Percentiles rank a stretch among this genome's conserved stretches.
phyloP scores from a whole-genome alignment of 306 rosid species.

The Vigna angularis region DNA sequence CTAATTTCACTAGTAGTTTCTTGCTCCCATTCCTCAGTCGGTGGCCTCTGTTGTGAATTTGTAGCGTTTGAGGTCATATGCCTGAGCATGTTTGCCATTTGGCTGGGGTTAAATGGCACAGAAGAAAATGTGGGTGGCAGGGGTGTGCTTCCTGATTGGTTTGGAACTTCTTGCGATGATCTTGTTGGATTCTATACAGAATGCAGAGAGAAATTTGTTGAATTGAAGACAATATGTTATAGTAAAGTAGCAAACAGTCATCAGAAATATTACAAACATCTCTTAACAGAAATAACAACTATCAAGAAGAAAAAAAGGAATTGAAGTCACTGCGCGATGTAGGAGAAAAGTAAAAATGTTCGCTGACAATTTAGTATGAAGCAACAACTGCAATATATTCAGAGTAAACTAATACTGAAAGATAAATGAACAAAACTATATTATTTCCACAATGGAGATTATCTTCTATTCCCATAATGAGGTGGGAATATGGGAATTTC shows the following conservation, averaged over 20 bases:
- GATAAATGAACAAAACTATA: too few relatives aligned
- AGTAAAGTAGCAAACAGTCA: background rate
- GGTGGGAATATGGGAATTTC: too few relatives aligned
- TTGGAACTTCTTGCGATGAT: conserved; percentile 57
- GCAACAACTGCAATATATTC: conserved; percentile 8
- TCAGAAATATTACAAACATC: background rate
- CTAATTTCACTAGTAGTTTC: conserved; percentile 34
- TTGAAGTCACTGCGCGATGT: conserved; percentile 15
- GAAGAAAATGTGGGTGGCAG: conserved; percentile 60
- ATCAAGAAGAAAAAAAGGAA: background rate
- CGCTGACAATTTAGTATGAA: conserved; percentile 1
- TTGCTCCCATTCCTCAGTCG: conserved; percentile 44
- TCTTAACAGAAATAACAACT: background rate
- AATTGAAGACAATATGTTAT: conserved; percentile 1
- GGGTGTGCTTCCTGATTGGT: conserved; percentile 56
- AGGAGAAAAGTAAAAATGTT: conserved; percentile 9
- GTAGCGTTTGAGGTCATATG: conserved; percentile 57
- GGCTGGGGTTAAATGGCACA: conserved; percentile 56
- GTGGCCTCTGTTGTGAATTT: conserved; percentile 55
- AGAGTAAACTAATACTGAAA: background rate
- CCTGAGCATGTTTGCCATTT: conserved; percentile 71
- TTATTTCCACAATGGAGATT: too few relatives aligned
- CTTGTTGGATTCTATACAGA: conserved; percentile 55
- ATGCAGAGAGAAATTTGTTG: background rate
- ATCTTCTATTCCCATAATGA: too few relatives aligned